Evolutionary conservation across 495 filamentous ascomycete species (phyloP).

Genomic region (Tuber melanosporum): DNA sequence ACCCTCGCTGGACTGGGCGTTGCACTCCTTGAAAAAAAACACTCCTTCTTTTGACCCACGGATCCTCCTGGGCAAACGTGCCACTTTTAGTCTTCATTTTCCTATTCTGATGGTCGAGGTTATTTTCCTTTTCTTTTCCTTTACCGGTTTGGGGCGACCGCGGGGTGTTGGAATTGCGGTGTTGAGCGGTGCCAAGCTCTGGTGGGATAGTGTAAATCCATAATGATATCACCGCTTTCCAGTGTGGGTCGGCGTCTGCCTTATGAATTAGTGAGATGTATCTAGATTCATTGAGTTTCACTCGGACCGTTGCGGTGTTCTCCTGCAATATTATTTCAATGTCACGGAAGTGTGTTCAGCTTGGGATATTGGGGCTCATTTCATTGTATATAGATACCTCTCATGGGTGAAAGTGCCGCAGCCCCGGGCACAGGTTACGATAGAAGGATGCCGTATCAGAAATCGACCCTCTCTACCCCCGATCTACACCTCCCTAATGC

Average conservation of each 20-base stretch:
- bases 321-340: too few relatives aligned
- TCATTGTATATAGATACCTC: too few relatives aligned
- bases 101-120: background rate
- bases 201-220: background rate
- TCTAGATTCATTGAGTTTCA: background rate
- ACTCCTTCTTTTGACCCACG: background rate
- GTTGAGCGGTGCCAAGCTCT: background rate
- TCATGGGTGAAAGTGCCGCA: too few relatives aligned
- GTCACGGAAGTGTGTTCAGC: too few relatives aligned
- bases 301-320: background rate
- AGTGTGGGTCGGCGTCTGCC: background rate
- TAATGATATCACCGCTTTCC: background rate
- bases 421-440: too few relatives aligned
- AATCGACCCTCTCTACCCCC: too few relatives aligned
- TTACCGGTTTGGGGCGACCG: background rate
- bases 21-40: constrained; percentile 66
- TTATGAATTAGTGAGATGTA: background rate
- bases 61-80: background rate
- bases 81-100: background rate
- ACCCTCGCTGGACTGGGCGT: constrained; percentile 87
- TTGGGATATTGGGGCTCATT: too few relatives aligned
- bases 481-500: too few relatives aligned
- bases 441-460: too few relatives aligned
- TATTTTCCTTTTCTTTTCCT: background rate
- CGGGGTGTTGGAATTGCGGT: background rate